Evolutionary conservation across 1,139 yeast genomes (phyloP).

Genomic region (Yamadazyma triangularis): DNA sequence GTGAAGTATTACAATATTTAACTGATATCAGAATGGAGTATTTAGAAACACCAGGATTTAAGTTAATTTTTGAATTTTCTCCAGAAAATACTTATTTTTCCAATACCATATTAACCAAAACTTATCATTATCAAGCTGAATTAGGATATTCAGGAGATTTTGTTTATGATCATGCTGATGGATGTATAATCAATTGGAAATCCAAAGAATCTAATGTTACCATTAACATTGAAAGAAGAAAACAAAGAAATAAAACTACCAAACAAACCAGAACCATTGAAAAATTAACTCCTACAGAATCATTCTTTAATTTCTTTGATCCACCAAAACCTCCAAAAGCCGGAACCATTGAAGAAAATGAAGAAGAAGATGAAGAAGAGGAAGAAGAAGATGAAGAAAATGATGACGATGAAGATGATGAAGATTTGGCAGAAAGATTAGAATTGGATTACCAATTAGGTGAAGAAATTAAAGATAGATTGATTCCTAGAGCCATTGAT

Average conservation of each 20-base stretch:
- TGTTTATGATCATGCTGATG: conserved; percentile 95
- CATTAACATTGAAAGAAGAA: conserved; percentile 84
- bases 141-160: conserved; percentile 94
- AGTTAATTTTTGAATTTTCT: conserved; percentile 73
- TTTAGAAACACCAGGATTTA: conserved; percentile 85
- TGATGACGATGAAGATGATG: conserved; percentile 54
- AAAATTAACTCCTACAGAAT: conserved; percentile 86
- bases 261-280: conserved; percentile 96
- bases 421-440: conserved; percentile 75
- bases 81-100: conserved; percentile 70
- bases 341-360: conserved; percentile 42
- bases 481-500: conserved; percentile 93
- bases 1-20: conserved; percentile 71
- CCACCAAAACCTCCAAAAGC: conserved; percentile 80
- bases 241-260: conserved; percentile 96
- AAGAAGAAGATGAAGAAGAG: conserved; percentile 41
- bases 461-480: conserved; percentile 92
- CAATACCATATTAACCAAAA: conserved; percentile 69
- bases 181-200: conserved; percentile 81
- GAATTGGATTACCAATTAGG: conserved; percentile 95
- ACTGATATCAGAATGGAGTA: conserved; percentile 77
- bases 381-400: conserved; percentile 27
- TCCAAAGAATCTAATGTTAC: conserved; percentile 81
- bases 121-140: conserved; percentile 92
- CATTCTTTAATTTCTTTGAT: conserved; percentile 91